phyloP scores from a whole-genome alignment of 805 yeast species.

The Ogataea sp. region DNA sequence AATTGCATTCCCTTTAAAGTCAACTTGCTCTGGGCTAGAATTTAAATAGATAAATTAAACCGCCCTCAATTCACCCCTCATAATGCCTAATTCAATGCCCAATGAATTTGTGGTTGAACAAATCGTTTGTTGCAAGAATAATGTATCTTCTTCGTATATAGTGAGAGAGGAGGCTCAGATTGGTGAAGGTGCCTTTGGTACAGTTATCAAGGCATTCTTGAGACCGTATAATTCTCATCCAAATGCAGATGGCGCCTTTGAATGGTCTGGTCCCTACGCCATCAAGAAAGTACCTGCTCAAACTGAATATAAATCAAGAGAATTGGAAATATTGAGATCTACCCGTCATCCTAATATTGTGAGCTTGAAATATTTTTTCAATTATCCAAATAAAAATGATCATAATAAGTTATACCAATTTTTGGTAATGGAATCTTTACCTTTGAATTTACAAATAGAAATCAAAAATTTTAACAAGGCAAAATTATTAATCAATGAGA shows the following conservation, averaged over 20 bases:
- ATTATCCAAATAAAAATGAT: slow-evolving; percentile 55
- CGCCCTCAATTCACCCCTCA: too few species aligned
- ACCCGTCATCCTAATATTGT: slow-evolving; percentile 80
- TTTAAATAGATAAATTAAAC: too few species aligned
- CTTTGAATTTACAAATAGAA: slow-evolving; percentile 72
- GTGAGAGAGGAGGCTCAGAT: slow-evolving; percentile 65
- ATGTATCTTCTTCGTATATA: slow-evolving; percentile 49
- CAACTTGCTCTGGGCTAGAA: too few species aligned
- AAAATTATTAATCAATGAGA: slow-evolving; percentile 55
- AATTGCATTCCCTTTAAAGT: too few species aligned
- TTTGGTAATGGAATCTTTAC: slow-evolving; percentile 80
- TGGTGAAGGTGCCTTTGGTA: slow-evolving; percentile 85
- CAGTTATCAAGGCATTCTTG: slow-evolving; percentile 67
- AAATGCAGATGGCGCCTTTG: slow-evolving; percentile 9
- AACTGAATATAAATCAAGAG: slow-evolving; percentile 78
- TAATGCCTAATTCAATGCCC: slow-evolving; percentile 7
- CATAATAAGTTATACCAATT: slow-evolving; percentile 60
- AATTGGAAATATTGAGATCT: slow-evolving; percentile 64
- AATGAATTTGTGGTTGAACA: slow-evolving; percentile 45
- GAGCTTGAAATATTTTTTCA: slow-evolving; percentile 59
- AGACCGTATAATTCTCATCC: slow-evolving; percentile 3
- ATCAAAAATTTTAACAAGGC: slow-evolving; percentile 60
- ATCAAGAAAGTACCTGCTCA: slow-evolving; percentile 82
- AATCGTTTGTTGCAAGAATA: slow-evolving; percentile 55
- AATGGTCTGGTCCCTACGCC: slow-evolving; percentile 76